Evolutionary conservation across 139 green algal genomes (phyloP), one percentile per base, ranked within the genome.

Genomic region (Pleodorina starrii): DNA sequence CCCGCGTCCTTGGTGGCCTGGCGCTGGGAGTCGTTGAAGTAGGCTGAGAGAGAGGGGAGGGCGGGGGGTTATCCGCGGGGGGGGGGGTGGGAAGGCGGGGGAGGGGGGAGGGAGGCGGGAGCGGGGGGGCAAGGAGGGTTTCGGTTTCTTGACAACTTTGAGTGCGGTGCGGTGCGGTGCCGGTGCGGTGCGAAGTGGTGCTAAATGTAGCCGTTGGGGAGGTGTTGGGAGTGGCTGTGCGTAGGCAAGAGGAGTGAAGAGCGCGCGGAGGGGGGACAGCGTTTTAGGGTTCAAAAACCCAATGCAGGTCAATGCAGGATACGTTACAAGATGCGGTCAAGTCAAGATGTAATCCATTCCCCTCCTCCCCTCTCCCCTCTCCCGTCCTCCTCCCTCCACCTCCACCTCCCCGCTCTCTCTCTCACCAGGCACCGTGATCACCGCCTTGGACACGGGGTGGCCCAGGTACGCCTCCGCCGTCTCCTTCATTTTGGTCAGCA

Each of bases 21-120:
- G 44, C 98, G 94, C 93, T 99, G 98, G 21, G 95, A 93, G 94
- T 99, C 98, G 91, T 99, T 99, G 96, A 99, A 99, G 93, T 99
- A 99, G 12, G 98, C 98, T 92, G 91, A 69, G 84, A 0, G 35
- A n/a, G 78, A 12, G 35, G 29, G 27, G 42, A 11, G 29, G 27
- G 29, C 19, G 7, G 59, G 44, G 40, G 59, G 7, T n/a, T n/a
- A n/a, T n/a, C n/a, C n/a, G n/a, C 1, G 5, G 40, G 40, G 27
- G 42, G 57, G n/a, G 35, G 51, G 21, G 16, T 5, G 76, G 23
- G 17, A 80, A 16, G 21, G 23, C 42, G 7, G n/a, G 36, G 35
- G 36, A 1, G 17, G 16, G 21, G 54, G 6, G 9, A 12, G 5
- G 6, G 5, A 66, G 29, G 9, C 5, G 9, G 7, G 6, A 66